Percentiles rank a stretch among this genome's conserved stretches.
phyloP scores from a whole-genome alignment of 2,329 filamentous ascomycete species.

The Anisogramma anomala region DNA sequence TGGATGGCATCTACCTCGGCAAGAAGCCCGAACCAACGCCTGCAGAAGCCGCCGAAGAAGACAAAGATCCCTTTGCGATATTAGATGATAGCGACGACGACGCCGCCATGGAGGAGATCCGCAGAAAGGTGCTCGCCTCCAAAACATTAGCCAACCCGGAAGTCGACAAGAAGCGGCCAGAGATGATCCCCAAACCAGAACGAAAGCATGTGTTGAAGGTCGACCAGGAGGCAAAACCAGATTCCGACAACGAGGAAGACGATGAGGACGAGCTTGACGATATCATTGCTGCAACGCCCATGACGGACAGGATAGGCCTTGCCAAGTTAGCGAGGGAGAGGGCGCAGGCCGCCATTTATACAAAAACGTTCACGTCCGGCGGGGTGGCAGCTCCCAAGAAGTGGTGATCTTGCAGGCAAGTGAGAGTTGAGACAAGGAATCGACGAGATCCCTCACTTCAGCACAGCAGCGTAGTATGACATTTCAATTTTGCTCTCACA shows the following conservation, averaged over 20 bases:
- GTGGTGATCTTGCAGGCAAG: constrained; percentile 24
- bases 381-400: constrained; percentile 36
- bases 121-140: constrained; percentile 79
- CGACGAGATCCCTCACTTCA: too few relatives aligned
- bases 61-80: constrained; percentile 59
- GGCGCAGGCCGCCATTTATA: constrained; percentile 34
- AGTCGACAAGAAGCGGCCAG: constrained; percentile 42
- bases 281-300: constrained; percentile 82
- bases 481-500: too few relatives aligned
- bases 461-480: too few relatives aligned
- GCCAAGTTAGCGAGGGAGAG: constrained; percentile 45
- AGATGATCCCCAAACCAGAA: constrained; percentile 51
- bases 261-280: constrained; percentile 69
- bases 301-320: constrained; percentile 72
- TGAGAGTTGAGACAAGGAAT: not conserved
- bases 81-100: constrained; percentile 75
- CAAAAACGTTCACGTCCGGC: constrained; percentile 39
- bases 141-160: constrained; percentile 67
- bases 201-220: constrained; percentile 49
- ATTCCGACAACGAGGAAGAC: constrained; percentile 30
- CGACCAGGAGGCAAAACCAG: constrained; percentile 52
- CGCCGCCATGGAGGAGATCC: constrained; percentile 79
- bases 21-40: constrained; percentile 32
- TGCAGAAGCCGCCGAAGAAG: constrained; percentile 24
- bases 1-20: constrained; percentile 51